Evolutionary conservation across 768 basidiomycete genomes (phyloP), one percentile per base, ranked within the genome.

Genomic region (Russula virescens): DNA sequence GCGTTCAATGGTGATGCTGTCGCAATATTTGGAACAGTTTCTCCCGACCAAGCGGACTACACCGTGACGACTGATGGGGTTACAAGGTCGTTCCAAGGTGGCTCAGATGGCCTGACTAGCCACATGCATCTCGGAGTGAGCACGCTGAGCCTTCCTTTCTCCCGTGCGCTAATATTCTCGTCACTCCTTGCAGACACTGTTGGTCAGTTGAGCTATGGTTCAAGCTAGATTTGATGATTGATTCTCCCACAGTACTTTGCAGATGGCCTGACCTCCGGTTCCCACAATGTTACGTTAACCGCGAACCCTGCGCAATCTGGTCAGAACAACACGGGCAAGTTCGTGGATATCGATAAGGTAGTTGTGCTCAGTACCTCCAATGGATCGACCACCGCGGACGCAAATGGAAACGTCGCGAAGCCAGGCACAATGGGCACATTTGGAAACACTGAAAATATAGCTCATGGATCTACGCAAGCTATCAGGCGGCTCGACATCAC

Each of bases 1-100:
- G 60, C 69, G 18, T 84, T 83, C 67, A 65, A 69, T 5, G 83
- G 83, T 23, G 78, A 81, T 56, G 81, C 79, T n/a, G 74, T 85
- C 51, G 81, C 80, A 16, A 58, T 84, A 1, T 84, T 80, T 60
- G 82, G 82, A 42, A 79, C 81, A 2, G 75, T 81, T 34, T 78
- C 80, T 10, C 79, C 81, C n/a, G 76, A 79, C 58, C 82, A 80
- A 66, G 77, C 80, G 19, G 71, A 80, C 62, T 75, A 81, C 55
- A 72, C 74, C n/a, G 70, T 83, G 28, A 71, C 73, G 2, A 51
- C 83, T 28, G 82, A 85, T 66, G 80, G 78, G 6, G 52, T 72
- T 47, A 67, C 65, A 0, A 70, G 66, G 46, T 60, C 66, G n/a
- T 64, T 79, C 59, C 69, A 70, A 16, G 77, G 77, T 54, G 78